phyloP scores from a whole-genome alignment of 139 green algal species.

The Auxenochlorella protothecoides region DNA sequence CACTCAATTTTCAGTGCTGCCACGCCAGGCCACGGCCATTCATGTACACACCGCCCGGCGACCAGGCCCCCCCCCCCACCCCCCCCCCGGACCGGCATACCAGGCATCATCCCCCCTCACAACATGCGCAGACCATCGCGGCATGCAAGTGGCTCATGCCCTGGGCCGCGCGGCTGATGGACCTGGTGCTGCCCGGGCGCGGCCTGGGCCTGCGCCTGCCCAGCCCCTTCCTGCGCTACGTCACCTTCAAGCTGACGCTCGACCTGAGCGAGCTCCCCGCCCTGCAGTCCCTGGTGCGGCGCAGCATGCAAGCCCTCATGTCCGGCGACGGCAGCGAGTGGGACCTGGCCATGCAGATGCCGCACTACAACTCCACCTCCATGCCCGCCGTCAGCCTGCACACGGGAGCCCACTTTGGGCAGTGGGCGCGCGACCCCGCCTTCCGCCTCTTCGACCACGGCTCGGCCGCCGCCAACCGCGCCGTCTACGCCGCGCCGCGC shows the following conservation, averaged over 20 bases:
- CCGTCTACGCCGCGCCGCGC: constrained; percentile 43
- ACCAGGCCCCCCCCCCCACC: too few species aligned
- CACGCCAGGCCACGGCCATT: too few species aligned
- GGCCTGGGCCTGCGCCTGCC: constrained; percentile 55
- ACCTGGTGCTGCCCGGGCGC: not conserved
- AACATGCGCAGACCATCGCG: constrained; percentile 3
- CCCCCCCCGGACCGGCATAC: not conserved
- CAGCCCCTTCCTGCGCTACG: constrained; percentile 39
- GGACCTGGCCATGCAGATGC: constrained; percentile 71
- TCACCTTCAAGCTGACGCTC: constrained; percentile 52
- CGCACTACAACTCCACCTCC: constrained; percentile 70
- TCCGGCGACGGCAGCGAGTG: constrained; percentile 69
- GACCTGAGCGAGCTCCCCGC: constrained; percentile 46
- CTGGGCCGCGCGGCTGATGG: not conserved
- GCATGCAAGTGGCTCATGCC: constrained; percentile 14
- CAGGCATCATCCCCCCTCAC: not conserved
- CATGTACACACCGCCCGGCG: too few species aligned
- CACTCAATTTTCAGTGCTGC: not conserved
- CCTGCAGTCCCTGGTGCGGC: constrained; percentile 35
- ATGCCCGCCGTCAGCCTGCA: constrained; percentile 81
- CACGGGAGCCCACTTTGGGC: constrained; percentile 35
- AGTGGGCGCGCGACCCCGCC: constrained; percentile 20
- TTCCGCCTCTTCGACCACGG: constrained; percentile 87
- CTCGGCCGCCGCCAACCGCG: constrained; percentile 37
- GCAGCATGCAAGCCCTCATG: constrained; percentile 16